Base-by-base conservation (phyloP, 1,284 basidiomycete genomes). In the Trametes sp. region DNA sequence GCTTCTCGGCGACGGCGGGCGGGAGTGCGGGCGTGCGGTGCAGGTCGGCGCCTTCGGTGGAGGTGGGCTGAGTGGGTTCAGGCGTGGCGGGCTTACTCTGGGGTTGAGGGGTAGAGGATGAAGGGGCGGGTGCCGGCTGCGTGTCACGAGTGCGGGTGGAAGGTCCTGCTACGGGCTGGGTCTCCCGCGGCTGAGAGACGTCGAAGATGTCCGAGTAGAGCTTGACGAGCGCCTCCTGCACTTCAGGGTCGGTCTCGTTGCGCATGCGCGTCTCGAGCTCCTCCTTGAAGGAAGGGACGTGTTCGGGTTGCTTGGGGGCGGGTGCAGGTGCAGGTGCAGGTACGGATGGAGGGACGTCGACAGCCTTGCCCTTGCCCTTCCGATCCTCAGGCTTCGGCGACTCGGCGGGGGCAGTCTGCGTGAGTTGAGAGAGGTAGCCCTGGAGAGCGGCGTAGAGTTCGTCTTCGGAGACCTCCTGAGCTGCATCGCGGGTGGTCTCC, bases 21-120 rank as follows among this genome's bases (percentile, higher is more conserved):
- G 69, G 59, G 36, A 72, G 55, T 0, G 68, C 71, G 14, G 66
- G 68, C 2, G 61, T 66, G 36, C 72, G 68, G 48, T 69, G 68
- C 5, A 73, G 63, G 16, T 58, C 14, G 0, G 67, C 59, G 33
- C 67, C 66, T 6, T 65, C 60, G 11, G 45, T 16, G 19, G 31
- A 14, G 4, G 44, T 13, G 4, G 45, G 7, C 16, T 52, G 26
- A 24, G 36, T 23, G 13, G 28, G 16, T 31, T 54, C 48, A 14
- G 48, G n/a, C 16, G 14, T 14, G 13, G 4, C 4, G 23, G 59
- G 31, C 24, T 33, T 36, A 28, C 11, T 31, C 33, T 21, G 51
- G 50, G 24, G 28, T 28, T 13, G 50, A 26, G 23, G 42, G 41
- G 23, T 29, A 33, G 28, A 19, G 0, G 57, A 23, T 8, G 41